Base-by-base conservation (phyloP, 2,329 filamentous ascomycete species). In the Neofusicoccum ribis region DNA sequence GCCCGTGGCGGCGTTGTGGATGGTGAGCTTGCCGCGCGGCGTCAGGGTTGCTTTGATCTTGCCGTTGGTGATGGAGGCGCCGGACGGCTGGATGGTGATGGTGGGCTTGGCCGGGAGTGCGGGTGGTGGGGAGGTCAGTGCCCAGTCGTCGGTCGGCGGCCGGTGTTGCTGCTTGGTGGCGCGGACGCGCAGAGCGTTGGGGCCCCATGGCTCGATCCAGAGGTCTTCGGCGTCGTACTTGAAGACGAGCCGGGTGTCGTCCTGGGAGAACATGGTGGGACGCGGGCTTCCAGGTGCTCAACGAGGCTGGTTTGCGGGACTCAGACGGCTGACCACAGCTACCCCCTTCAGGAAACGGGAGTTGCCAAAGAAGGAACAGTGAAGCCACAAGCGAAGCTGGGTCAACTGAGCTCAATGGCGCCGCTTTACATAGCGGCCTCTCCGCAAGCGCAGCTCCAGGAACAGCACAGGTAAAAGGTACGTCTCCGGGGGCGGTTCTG, bases 211-310 rank as follows among this genome's bases (percentile, higher is more conserved):
- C 59, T 85, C 80, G 61, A 85, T 75, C 75, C 80, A 80, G 64
- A 84, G 73, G 27, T 76, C 71, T 67, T 84, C 81, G n/a, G 79
- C 79, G 70, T 84, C 82, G 64, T 79, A 83, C 66, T 83, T 85
- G 72, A 85, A 89, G 65, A 89, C 83, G 3, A 87, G 84, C 14
- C 84, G 87, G 65, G 85, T 83, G 1, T 82, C 84, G 15, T 87
- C 81, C 8, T 71, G 66, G 0, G 84, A 63, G 8, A 76, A 69
- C 75, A 78, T 77, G 34, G 23, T 62, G 54, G 8, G 9, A 12
- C 23, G 37, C 5, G 5, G 27, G 27, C 5, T 5, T 1, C 6
- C 27, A 31, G 27, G 27, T 31, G 5, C 6, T 31, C 27, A 31
- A 31, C 6, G 27, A 31, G 5, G 27, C 5, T 5, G 27, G 27